Evolutionary conservation across 78 protist species (phyloP), one percentile per base, ranked within the genome.

Genomic region (Capsaspora owczarzaki): DNA sequence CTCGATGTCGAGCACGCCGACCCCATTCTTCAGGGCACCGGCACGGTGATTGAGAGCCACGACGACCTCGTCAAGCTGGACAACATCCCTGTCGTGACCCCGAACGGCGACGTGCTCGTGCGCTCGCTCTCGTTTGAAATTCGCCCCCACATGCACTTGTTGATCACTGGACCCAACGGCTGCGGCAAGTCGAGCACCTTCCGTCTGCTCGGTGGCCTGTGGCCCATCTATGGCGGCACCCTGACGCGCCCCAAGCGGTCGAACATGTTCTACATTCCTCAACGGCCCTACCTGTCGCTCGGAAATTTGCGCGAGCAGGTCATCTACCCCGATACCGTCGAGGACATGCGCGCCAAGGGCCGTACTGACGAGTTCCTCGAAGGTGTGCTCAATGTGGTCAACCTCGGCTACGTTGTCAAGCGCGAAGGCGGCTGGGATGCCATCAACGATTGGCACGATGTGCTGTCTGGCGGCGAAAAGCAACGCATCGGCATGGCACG

Each of bases 111-210:
- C 53, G 42, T 43, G 37, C 76, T 80, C 20, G 56, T 44, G 19
- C 1, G 22, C 42, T 0, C 8, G 33, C 74, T 76, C 37, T 27
- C 41, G 25, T 23, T 80, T 22, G 41, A 31, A 22, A 8, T 81
- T 0, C 33, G 14, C 2, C 49, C 70, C 0, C 80, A 80, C 16
- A 41, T 0, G 43, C 43, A 70, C 31, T 40, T 87, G 60, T 76
- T 84, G 41, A 47, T 88, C 66, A 63, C 84, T 8, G 91, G 88
- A 1, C 93, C 89, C 33, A 87, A 90, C 76, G 91, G 90, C 33
- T 91, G 87, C 46, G 94, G 94, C 42, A 91, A 91, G 87, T 37
- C 72, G 31, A 74, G 89, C 4, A 66, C 88, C 61, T 86, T 91
- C 82, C 87, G 94, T 42, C 40, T 88, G 38, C 82, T 91, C 31